These are phyloP conservation scores for Colletotrichum costaricense DNA, from an alignment of 2,329 filamentous ascomycete species.

Conservation along the genomic window DNA sequence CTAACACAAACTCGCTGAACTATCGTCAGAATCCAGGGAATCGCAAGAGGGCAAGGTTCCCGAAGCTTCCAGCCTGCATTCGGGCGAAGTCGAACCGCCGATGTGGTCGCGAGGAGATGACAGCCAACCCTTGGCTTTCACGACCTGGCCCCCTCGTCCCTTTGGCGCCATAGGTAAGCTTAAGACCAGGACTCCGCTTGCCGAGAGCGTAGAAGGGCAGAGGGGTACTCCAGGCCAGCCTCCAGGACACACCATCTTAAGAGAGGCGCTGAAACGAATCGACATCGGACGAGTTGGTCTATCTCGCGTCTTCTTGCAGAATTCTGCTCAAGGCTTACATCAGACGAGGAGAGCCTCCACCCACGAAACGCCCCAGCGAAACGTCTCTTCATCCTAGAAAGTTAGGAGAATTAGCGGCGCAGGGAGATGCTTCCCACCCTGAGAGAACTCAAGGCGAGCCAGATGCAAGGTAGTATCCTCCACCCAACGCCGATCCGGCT, in stretches of 20 bases:
- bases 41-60: conserved; percentile 1
- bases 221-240: background rate
- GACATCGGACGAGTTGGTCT: conserved; percentile 21
- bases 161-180: conserved; percentile 18
- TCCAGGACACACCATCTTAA: background rate
- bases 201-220: background rate
- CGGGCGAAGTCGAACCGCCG: conserved; percentile 25
- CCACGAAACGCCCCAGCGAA: conserved; percentile 16
- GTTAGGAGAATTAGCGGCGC: background rate
- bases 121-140: conserved; percentile 12
- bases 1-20: conserved; percentile 15
- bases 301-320: conserved; percentile 11
- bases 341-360: conserved; percentile 4
- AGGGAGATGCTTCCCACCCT: conserved; percentile 1
- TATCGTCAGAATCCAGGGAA: conserved; percentile 17
- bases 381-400: conserved; percentile 9
- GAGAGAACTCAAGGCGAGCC: background rate
- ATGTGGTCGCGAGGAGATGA: background rate
- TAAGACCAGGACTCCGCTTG: conserved; percentile 15
- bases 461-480: background rate
- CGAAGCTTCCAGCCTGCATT: conserved; percentile 25
- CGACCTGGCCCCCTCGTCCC: background rate
- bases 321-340: conserved; percentile 7
- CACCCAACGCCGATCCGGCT: conserved; percentile 13
- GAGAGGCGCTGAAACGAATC: conserved; percentile 16